Conservation (phyloP, 83 land plant species). For the Larix sibirica region DNA sequence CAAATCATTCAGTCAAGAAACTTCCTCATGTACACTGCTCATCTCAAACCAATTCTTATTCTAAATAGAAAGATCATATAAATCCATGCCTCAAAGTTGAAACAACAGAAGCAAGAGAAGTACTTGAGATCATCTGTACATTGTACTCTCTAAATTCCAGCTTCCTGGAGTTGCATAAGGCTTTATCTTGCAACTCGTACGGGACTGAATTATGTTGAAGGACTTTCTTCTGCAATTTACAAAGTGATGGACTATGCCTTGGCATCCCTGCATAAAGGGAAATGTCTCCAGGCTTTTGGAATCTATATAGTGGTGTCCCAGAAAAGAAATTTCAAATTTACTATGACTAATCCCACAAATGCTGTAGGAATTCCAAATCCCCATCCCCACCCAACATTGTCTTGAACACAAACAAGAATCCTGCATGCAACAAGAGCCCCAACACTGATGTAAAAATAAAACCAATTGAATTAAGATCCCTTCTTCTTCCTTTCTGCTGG, state of each 20-base stretch:
- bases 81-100: neutral
- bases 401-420: constrained; percentile 58
- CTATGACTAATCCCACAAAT: constrained; percentile 58
- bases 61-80: no score
- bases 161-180: neutral
- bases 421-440: constrained; percentile 52
- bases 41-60: no score
- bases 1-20: no score
- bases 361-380: constrained; percentile 72
- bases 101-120: neutral
- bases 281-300: constrained; percentile 48
- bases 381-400: constrained; percentile 64
- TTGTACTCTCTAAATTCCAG: constrained; percentile 18
- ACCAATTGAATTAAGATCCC: constrained; percentile 80
- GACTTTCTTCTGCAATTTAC: constrained; percentile 24
- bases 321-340: constrained; percentile 49
- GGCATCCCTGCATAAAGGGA: constrained; percentile 45
- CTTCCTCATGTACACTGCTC: no score
- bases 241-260: constrained; percentile 51
- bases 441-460: constrained; percentile 62
- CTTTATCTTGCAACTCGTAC: neutral
- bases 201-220: neutral
- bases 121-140: neutral
- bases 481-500: constrained; percentile 45
- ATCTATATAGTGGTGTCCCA: constrained; percentile 49